Conservation (phyloP, 805 yeast genomes). For the Grigorovia yakushimaensis region DNA sequence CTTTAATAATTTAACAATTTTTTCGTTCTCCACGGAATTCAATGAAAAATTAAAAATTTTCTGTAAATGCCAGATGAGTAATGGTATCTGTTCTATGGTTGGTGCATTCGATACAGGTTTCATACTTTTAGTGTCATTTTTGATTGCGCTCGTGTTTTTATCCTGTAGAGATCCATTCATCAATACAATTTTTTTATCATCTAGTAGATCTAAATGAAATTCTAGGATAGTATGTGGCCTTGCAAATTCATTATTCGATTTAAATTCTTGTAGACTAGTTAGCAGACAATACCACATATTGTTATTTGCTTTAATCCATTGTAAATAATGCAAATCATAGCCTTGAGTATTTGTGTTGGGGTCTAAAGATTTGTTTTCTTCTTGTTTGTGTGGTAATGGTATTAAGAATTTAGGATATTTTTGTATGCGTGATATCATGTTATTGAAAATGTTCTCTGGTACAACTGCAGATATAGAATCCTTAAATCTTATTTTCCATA, state of each 20-base stretch:
- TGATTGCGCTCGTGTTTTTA: neutral
- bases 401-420: constrained; percentile 76
- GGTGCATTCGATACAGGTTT: neutral
- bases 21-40: constrained; percentile 9
- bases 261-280: constrained; percentile 86
- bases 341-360: neutral
- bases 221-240: constrained; percentile 88
- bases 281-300: constrained; percentile 79
- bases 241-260: constrained; percentile 83
- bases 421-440: constrained; percentile 55
- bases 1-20: constrained; percentile 48
- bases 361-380: too few species aligned
- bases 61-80: neutral
- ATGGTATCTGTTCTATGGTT: neutral
- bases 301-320: constrained; percentile 86
- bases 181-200: constrained; percentile 53
- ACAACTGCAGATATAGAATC: constrained; percentile 58
- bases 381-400: constrained; percentile 64
- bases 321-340: constrained; percentile 77
- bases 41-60: neutral
- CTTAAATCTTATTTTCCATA: constrained; percentile 87
- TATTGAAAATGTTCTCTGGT: constrained; percentile 47
- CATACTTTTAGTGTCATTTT: neutral
- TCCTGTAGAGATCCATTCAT: constrained; percentile 80
- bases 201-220: constrained; percentile 70